These are phyloP conservation scores for Phalaenopsis aphrodite DNA, from an alignment of 106 monocot species.

Conservation along the genomic window DNA sequence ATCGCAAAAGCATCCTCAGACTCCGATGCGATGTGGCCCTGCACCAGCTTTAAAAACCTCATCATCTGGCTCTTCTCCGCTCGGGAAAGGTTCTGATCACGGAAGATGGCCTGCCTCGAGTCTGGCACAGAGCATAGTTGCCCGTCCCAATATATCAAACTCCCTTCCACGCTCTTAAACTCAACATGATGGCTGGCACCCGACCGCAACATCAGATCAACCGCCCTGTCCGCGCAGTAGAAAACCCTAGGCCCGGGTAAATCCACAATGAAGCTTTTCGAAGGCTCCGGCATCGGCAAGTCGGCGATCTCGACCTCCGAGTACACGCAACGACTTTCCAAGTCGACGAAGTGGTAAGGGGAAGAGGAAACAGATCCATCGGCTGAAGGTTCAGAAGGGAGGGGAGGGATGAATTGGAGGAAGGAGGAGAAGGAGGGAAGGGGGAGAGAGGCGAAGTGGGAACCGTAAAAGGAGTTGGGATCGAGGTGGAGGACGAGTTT, in stretches of 20 bases:
- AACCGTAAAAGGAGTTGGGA: slow-evolving; percentile 81
- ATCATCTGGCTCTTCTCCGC: slow-evolving; percentile 78
- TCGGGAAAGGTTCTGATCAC: slow-evolving; percentile 52
- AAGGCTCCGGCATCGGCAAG: slow-evolving; percentile 31
- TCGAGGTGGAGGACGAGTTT: slow-evolving; percentile 95
- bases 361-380: background rate
- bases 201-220: slow-evolving; percentile 68
- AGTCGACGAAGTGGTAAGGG: slow-evolving; percentile 9
- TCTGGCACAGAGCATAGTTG: slow-evolving; percentile 59
- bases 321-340: slow-evolving; percentile 23
- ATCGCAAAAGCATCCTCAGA: slow-evolving; percentile 17
- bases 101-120: slow-evolving; percentile 83
- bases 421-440: background rate
- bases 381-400: background rate
- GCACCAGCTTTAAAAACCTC: slow-evolving; percentile 66
- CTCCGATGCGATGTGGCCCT: slow-evolving; percentile 35
- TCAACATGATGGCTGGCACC: slow-evolving; percentile 87
- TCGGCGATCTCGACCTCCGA: slow-evolving; percentile 34
- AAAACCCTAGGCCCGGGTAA: slow-evolving; percentile 65
- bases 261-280: slow-evolving; percentile 49
- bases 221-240: slow-evolving; percentile 72
- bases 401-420: slow-evolving; percentile 1
- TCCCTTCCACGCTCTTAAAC: slow-evolving; percentile 82
- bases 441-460: slow-evolving; percentile 70
- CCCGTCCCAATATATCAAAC: slow-evolving; percentile 72